These are phyloP conservation scores for Suillus subaureus DNA, from an alignment of 768 basidiomycete genomes.

Conservation along the genomic window DNA sequence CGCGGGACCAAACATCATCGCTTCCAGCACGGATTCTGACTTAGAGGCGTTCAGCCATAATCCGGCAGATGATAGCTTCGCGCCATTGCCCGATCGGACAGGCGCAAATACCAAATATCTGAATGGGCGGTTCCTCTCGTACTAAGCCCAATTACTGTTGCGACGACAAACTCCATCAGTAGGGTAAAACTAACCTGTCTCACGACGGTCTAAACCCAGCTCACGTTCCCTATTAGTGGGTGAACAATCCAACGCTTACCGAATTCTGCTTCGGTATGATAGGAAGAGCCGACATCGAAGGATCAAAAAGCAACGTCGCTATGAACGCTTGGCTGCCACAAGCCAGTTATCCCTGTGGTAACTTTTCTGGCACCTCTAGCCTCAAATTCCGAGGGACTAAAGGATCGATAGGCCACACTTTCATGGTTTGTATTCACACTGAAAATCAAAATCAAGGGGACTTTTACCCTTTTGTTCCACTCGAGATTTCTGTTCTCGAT, in stretches of 20 bases:
- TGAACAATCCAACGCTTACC: slow-evolving; percentile 83
- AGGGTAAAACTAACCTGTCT: slow-evolving; percentile 88
- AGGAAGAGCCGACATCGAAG: slow-evolving; percentile 83
- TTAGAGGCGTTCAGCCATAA: slow-evolving; percentile 87
- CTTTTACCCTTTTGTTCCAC: slow-evolving; percentile 80
- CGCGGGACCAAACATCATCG: slow-evolving; percentile 70
- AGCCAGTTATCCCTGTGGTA: slow-evolving; percentile 30
- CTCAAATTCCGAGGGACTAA: slow-evolving; percentile 78
- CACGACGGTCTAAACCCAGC: slow-evolving; percentile 84
- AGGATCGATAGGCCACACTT: slow-evolving; percentile 85
- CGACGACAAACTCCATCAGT: slow-evolving; percentile 71
- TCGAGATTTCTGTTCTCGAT: slow-evolving; percentile 79
- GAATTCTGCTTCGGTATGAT: slow-evolving; percentile 82
- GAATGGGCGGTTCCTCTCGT: slow-evolving; percentile 84
- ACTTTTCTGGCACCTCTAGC: slow-evolving; percentile 77
- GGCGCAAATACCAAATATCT: slow-evolving; percentile 82
- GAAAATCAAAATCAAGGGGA: slow-evolving; percentile 82
- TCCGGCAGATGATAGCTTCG: slow-evolving; percentile 83
- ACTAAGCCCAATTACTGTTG: slow-evolving; percentile 81
- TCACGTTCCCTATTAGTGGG: slow-evolving; percentile 80
- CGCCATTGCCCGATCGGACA: slow-evolving; percentile 78
- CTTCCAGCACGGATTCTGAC: slow-evolving; percentile 80
- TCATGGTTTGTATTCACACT: slow-evolving; percentile 82
- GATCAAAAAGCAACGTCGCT: slow-evolving; percentile 83
- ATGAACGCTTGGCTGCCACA: slow-evolving; percentile 80